Evolutionary conservation across 495 filamentous ascomycete species (phyloP), one percentile per base, ranked within the genome.

Genomic region (Glonium stellatum): DNA sequence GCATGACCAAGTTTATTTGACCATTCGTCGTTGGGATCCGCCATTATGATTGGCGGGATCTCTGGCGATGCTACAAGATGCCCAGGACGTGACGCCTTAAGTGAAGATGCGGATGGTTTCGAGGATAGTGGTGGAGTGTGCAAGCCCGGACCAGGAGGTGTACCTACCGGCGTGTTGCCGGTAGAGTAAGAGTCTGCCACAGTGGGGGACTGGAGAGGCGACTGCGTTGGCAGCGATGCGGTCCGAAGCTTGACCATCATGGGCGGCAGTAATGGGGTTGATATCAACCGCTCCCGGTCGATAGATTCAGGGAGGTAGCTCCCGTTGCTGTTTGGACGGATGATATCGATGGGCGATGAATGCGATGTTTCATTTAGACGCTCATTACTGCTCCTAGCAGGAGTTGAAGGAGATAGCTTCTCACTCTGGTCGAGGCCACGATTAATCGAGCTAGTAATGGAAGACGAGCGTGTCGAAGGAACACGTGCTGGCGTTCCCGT

Each of bases 1-100:
- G 91, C 90, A 69, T 97, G 91, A 13, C 91, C 91, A 3, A 97
- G 82, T 58, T 83, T 84, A 65, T 83, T 80, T 5, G 89, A 84
- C 91, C 91, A 96, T 58, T 83, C 79, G 70, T 97, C 91, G 22
- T 82, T 77, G 10, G 81, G 79, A 52, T 87, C 82, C 5, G 82
- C 78, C 0, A 88, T 74, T 18, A 80, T 70, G 61, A 87, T 81
- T 1, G 82, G 77, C 4, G 80, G 79, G 11, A 90, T 82, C 8
- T 83, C 81, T 1, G 79, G 77, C n/a, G 78, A 71, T 0, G 82
- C 76, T 23, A 80, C 75, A 18, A 75, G 61, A 23, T 77, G 77
- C 48, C 72, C 74, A 59, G 54, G 61, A 46, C 63, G 76, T 48
- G 61, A 35, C 12, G 35, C 25, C 27, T 81, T 82, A 64, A 96